Evolutionary conservation across 169 alveolate genomes (phyloP), one percentile per base, ranked within the genome.

Genomic region (Plasmodium cynomolgi): DNA sequence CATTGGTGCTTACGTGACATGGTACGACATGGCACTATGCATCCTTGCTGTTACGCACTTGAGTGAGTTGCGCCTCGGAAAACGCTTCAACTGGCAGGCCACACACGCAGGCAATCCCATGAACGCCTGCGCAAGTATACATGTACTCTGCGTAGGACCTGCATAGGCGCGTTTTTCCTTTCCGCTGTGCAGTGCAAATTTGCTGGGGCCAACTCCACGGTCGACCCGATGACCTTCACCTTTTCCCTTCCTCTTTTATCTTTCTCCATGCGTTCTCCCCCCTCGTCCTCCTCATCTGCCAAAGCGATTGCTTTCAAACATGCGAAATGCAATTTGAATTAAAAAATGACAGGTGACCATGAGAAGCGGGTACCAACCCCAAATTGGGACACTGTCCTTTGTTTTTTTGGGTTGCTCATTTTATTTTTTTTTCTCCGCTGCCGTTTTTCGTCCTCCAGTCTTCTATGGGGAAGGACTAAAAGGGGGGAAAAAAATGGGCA

Each of bases 401-500:
- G 73, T 39, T 79, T 23, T 79, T 41, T 41, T 31, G 37, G 71
- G 34, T 6, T 81, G 41, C 26, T 34, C 83, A 47, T 41, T 90
- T 82, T 47, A 47, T 56, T 44, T 68, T n/a, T 31, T 90, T 73
- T 77, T 75, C 91, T 34, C 34, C 54, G 47, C 58, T 56, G 41
- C 44, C 29, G 62, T 17, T 84, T 11, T 56, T 81, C 44, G 88
- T 84, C 73, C 95, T 81, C 93, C 93, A 84, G 26, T 91, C 93
- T 84, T 84, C 95, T 44, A 91, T 17, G 39, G 94, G 84, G 20
- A 72, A 74, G 54, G 54, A 54, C 94, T 88, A 88, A 79, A 31
- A 47, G 72, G 26, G n/a, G 31, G 72, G 54, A 58, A 37, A 50
- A 72, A 56, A 56, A 88, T 62, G 58, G 58, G n/a, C 3, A 47